Percentiles rank a stretch among this genome's conserved stretches.
These are phyloP conservation scores for Colletotrichum costaricense DNA, from an alignment of 2,329 filamentous ascomycete species.

Conservation along the genomic window DNA sequence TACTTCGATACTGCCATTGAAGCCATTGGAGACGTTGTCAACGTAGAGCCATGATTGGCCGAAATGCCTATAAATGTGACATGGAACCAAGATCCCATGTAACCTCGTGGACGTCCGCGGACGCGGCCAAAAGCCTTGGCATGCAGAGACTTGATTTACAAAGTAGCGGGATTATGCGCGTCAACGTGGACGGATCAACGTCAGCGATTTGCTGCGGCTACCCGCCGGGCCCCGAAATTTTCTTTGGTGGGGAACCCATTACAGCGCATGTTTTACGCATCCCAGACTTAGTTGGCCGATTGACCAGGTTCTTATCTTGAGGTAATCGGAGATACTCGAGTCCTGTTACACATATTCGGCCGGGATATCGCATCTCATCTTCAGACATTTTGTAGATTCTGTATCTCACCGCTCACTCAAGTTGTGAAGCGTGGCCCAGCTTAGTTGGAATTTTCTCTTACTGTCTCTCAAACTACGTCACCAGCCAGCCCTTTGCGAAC, in stretches of 20 bases:
- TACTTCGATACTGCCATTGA: not conserved
- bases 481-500: slow-evolving; percentile 29
- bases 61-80: not conserved
- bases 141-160: not conserved
- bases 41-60: not conserved
- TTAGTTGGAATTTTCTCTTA: not conserved
- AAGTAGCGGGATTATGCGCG: not conserved
- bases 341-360: not conserved
- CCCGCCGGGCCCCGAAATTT: slow-evolving; percentile 29
- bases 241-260: slow-evolving; percentile 16
- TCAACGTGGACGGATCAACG: slow-evolving; percentile 25
- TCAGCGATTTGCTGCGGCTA: slow-evolving; percentile 28
- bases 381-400: not conserved
- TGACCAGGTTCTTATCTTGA: not conserved
- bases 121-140: slow-evolving; percentile 12
- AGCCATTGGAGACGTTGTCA: slow-evolving; percentile 4
- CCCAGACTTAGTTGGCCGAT: not conserved
- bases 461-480: slow-evolving; percentile 1
- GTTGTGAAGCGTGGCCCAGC: not conserved
- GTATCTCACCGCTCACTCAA: not conserved
- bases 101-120: not conserved
- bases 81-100: not conserved
- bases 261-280: not conserved
- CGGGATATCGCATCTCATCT: not conserved
- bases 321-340: not conserved